Percentiles rank a stretch among this genome's conserved stretches.
Conservation (phyloP, 768 basidiomycete genomes). For the Lentinula sp. region DNA sequence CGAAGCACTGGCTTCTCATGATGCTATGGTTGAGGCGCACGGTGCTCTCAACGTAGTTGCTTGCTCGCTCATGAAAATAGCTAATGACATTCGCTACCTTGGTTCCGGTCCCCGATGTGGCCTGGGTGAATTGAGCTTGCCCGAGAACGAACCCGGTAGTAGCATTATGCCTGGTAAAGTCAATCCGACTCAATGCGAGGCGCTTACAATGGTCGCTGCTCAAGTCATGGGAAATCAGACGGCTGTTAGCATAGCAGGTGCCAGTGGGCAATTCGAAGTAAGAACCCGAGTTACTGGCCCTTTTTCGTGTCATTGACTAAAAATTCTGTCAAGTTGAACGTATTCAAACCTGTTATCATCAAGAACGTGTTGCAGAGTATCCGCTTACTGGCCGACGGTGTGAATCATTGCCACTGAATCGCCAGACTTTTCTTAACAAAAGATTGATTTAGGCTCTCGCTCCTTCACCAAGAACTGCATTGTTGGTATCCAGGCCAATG, state of each 20-base stretch:
- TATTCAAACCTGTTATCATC: slow-evolving; percentile 98
- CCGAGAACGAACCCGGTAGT: slow-evolving; percentile 98
- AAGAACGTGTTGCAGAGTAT: slow-evolving; percentile 97
- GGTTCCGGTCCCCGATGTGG: slow-evolving; percentile 98
- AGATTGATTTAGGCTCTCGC: slow-evolving; percentile 50
- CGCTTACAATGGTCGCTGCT: slow-evolving; percentile 96
- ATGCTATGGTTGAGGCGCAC: slow-evolving; percentile 95
- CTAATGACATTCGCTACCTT: slow-evolving; percentile 97
- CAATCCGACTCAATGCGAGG: slow-evolving; percentile 99
- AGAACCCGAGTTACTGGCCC: slow-evolving; percentile 12
- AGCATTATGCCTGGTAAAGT: slow-evolving; percentile 99
- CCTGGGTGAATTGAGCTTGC: slow-evolving; percentile 87
- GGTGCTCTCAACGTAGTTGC: slow-evolving; percentile 95
- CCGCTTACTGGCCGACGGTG: slow-evolving; percentile 87
- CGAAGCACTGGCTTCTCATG: slow-evolving; percentile 96
- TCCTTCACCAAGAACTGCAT: slow-evolving; percentile 98
- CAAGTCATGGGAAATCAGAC: slow-evolving; percentile 99
- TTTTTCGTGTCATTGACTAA: slow-evolving; percentile 3
- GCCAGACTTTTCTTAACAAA: not conserved
- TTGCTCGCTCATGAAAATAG: slow-evolving; percentile 99
- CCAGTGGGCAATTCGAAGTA: slow-evolving; percentile 96
- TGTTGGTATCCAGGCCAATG: slow-evolving; percentile 93
- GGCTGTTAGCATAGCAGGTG: slow-evolving; percentile 84
- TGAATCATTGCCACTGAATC: slow-evolving; percentile 12
- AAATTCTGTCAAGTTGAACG: slow-evolving; percentile 65